Conservation (phyloP, 2,329 filamentous ascomycete species). For the Trichocomaceae sp. region DNA sequence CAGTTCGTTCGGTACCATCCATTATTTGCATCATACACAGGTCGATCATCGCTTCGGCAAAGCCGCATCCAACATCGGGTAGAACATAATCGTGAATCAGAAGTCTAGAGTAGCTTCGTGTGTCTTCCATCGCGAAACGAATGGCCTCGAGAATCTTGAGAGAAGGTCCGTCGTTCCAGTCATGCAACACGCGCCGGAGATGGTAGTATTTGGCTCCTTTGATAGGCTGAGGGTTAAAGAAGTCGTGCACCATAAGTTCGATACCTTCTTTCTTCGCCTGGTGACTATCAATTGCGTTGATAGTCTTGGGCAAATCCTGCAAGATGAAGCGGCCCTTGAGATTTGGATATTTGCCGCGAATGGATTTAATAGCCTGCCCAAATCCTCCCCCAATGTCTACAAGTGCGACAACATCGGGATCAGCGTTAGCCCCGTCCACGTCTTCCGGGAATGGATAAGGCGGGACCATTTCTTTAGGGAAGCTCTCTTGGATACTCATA, state of each 20-base stretch:
- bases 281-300: constrained; percentile 5
- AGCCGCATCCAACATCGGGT: constrained; percentile 26
- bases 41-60: constrained; percentile 27
- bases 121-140: constrained; percentile 6
- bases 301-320: constrained; percentile 40
- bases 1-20: constrained; percentile 28
- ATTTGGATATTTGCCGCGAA: constrained; percentile 46
- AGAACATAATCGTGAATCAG: constrained; percentile 39
- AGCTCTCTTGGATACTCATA: not conserved
- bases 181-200: not conserved
- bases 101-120: constrained; percentile 26
- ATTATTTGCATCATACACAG: constrained; percentile 27
- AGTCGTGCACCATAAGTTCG: constrained; percentile 18
- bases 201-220: constrained; percentile 1
- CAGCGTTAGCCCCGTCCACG: not conserved
- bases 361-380: constrained; percentile 49
- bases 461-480: not conserved
- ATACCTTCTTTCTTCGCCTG: not conserved
- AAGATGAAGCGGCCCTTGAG: constrained; percentile 46
- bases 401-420: not conserved
- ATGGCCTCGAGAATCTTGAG: not conserved
- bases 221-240: not conserved
- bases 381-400: constrained; percentile 45
- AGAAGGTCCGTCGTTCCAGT: not conserved
- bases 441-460: not conserved